Base-by-base conservation (phyloP, 2,329 filamentous ascomycete species). In the Fusarium piperis region DNA sequence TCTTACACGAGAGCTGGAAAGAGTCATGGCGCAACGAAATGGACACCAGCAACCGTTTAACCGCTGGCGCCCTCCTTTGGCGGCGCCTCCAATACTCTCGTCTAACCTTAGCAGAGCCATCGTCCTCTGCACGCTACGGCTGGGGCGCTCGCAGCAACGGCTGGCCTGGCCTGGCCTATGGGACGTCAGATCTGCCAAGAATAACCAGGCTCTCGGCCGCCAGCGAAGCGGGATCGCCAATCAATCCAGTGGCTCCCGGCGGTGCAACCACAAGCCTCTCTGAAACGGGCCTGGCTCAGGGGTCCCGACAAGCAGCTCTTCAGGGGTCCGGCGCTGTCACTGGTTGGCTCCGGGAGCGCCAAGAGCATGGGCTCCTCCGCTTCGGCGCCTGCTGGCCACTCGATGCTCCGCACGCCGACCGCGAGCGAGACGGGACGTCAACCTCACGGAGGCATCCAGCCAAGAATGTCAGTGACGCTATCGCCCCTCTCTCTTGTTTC, bases 271-370 rank as follows among this genome's bases (percentile, higher is more conserved):
- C 41, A 71, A 64, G 62, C 59, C 71, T 67, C 71, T 67, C 75
- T 77, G 75, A 77, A 77, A 77, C 75, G 59, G 60, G 64, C 66
- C 70, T 65, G 44, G 58, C 55, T 71, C 67, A 68, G 65, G 68
- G 65, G 64, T 51, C 20, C 13, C 6, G 9, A 12, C 30, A 32
- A 10, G 59, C 53, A 48, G 65, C 63, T 66, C 30, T 44, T 62
- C 70, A 74, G 67, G 67, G 69, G 63, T 62, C 36, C 52, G 41
- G 60, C 59, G 69, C 67, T 73, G 62, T 59, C 67, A 70, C 32
- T 59, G 64, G 59, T 58, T 57, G 67, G 71, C 30, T 65, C 51
- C 59, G 48, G 36, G 53, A 68, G 41, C 64, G 46, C 63, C 38
- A 68, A 60, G 62, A 68, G 44, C 51, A 15, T 58, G 39, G 23